Conservation (phyloP, 106 monocot species). For the Dendrobium officinale region DNA sequence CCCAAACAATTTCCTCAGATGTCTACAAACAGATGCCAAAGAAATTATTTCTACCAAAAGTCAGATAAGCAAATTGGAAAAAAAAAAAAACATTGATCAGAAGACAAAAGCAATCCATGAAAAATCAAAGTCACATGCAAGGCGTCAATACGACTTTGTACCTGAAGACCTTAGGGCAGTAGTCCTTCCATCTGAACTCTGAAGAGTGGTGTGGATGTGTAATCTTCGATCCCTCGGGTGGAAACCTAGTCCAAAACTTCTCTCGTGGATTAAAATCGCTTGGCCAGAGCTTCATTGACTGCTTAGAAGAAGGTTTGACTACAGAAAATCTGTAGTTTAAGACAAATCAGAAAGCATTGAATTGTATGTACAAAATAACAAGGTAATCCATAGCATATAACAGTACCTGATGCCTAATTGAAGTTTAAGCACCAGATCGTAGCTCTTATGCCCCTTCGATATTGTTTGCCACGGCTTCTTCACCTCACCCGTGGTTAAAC, state of each 20-base stretch:
- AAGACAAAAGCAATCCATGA: not conserved
- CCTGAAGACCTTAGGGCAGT: slow-evolving; percentile 71
- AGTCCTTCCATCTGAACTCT: slow-evolving; percentile 71
- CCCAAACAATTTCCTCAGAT: slow-evolving; percentile 31
- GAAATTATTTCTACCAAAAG: not conserved
- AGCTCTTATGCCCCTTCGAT: slow-evolving; percentile 66
- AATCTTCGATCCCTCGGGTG: slow-evolving; percentile 48
- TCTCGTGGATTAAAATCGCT: slow-evolving; percentile 49
- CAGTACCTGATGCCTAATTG: slow-evolving; percentile 60
- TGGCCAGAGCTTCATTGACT: slow-evolving; percentile 20
- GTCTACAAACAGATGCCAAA: slow-evolving; percentile 6
- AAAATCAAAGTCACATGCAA: not conserved
- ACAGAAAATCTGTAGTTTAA: slow-evolving; percentile 38
- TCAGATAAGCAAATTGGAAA: not conserved
- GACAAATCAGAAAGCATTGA: not conserved
- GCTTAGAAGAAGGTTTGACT: slow-evolving; percentile 28
- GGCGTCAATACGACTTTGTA: not conserved
- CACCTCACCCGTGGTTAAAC: slow-evolving; percentile 14
- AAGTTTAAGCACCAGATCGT: slow-evolving; percentile 53
- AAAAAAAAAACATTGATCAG: not conserved
- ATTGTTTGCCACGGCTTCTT: slow-evolving; percentile 62
- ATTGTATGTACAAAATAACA: not conserved
- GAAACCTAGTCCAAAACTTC: slow-evolving; percentile 63
- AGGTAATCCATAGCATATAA: not conserved
- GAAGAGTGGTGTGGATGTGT: slow-evolving; percentile 49